These are phyloP conservation scores for Thielaviopsis cerberus DNA, from an alignment of 2,329 filamentous ascomycete genomes.

Conservation along the genomic window DNA sequence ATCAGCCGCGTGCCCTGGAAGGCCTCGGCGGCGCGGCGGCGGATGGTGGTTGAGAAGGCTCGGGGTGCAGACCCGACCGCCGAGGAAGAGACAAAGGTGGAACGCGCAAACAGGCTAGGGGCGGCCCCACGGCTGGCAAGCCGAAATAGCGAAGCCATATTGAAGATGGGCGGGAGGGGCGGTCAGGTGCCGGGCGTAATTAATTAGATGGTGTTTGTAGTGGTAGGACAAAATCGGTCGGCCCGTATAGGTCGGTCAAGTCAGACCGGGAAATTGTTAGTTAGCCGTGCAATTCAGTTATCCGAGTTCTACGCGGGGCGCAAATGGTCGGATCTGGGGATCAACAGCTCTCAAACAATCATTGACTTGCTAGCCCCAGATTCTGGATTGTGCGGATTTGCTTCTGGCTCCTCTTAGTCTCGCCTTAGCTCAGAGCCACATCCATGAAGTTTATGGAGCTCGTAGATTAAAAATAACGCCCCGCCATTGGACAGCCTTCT, in stretches of 20 bases:
- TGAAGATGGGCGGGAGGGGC: conserved; percentile 15
- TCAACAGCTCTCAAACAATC: background rate
- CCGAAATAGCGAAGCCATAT: conserved; percentile 57
- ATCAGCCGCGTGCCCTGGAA: conserved; percentile 42
- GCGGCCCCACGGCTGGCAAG: conserved; percentile 48
- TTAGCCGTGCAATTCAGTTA: background rate
- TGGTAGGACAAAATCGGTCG: background rate
- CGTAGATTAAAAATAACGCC: conserved; percentile 4
- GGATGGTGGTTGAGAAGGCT: conserved; percentile 45
- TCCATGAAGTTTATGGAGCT: background rate
- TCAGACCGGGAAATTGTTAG: conserved; percentile 13
- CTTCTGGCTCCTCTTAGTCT: background rate
- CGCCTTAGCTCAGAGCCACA: conserved; percentile 1
- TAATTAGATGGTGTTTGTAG: no score
- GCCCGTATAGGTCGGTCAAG: background rate
- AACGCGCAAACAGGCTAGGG: conserved; percentile 17
- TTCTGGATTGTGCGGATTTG: conserved; percentile 6
- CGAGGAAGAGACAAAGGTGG: conserved; percentile 12
- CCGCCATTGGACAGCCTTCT: conserved; percentile 6
- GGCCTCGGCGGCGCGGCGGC: conserved; percentile 42
- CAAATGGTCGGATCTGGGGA: background rate
- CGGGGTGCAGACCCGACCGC: conserved; percentile 25
- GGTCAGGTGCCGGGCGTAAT: no score
- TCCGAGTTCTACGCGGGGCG: background rate
- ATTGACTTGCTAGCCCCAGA: conserved; percentile 7